phyloP scores from a whole-genome alignment of 2,329 filamentous ascomycete species.

The Aspergillus sp. region DNA sequence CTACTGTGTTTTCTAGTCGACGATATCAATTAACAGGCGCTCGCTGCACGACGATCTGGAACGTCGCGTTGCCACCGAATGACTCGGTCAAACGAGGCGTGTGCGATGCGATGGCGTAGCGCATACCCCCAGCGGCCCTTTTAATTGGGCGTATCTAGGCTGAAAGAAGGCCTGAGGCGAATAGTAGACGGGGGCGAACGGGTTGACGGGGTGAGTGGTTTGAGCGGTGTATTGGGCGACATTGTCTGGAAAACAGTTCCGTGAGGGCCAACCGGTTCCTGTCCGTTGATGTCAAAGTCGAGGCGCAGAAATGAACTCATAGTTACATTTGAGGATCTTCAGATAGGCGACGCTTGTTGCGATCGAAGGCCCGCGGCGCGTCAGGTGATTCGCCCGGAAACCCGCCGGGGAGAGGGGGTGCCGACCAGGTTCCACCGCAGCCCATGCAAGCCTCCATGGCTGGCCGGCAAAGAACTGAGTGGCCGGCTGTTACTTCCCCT shows the following conservation, averaged over 20 bases:
- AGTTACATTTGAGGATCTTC: neutral
- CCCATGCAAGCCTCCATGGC: neutral
- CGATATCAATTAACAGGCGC: neutral
- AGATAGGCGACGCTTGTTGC: neutral
- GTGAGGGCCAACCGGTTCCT: neutral
- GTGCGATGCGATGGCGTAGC: neutral
- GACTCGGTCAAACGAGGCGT: neutral
- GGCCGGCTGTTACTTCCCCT: neutral
- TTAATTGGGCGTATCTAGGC: neutral
- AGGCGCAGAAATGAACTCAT: neutral
- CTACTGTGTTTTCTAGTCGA: neutral
- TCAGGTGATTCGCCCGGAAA: constrained; percentile 1
- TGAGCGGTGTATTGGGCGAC: neutral
- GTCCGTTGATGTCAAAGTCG: neutral
- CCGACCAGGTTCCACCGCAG: neutral
- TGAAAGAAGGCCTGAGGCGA: too few relatives aligned
- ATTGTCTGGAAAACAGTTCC: neutral
- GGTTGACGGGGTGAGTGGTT: neutral
- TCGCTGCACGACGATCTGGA: neutral
- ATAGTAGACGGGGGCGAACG: too few relatives aligned
- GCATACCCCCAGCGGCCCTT: neutral
- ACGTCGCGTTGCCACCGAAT: neutral
- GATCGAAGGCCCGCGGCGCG: neutral
- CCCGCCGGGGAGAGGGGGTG: neutral
- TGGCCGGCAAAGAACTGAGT: neutral